Conservation (phyloP, 768 basidiomycete species). For the Hebeloma cylindrosporum region DNA sequence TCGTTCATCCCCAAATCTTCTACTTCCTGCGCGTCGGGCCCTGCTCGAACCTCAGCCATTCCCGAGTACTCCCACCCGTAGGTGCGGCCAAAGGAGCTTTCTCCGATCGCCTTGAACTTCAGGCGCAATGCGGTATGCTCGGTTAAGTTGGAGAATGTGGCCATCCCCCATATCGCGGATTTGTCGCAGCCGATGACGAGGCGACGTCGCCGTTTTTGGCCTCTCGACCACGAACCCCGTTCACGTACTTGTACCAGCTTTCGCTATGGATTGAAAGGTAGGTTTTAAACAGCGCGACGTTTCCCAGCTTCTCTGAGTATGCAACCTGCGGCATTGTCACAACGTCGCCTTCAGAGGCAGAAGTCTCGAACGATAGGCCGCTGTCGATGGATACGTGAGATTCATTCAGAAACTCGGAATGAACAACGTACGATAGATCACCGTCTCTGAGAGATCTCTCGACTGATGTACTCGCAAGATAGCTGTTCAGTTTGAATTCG, state of each 20-base stretch:
- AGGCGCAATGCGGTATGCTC: neutral
- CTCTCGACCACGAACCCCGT: conserved; percentile 10
- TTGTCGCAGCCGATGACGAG: conserved; percentile 26
- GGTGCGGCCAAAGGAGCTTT: neutral
- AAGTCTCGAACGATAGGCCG: conserved; percentile 9
- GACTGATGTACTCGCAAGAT: no score
- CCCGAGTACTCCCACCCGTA: conserved; percentile 9
- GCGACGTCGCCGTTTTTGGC: conserved; percentile 23
- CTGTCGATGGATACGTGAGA: no score
- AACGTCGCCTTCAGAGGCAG: conserved; percentile 17
- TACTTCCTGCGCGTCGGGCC: conserved; percentile 1
- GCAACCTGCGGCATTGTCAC: conserved; percentile 15
- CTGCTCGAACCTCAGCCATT: neutral
- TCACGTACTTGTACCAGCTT: conserved; percentile 17
- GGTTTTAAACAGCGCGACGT: conserved; percentile 1
- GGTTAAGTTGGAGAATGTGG: conserved; percentile 10
- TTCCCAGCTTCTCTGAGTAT: conserved; percentile 9
- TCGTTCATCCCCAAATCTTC: neutral
- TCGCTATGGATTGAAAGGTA: conserved; percentile 6
- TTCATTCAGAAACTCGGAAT: no score
- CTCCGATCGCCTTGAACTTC: neutral
- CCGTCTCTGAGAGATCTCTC: no score
- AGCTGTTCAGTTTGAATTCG: no score
- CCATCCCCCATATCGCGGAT: conserved; percentile 22
- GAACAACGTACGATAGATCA: no score